Conservation (phyloP, 495 filamentous ascomycete species). For the Tuber magnatum region DNA sequence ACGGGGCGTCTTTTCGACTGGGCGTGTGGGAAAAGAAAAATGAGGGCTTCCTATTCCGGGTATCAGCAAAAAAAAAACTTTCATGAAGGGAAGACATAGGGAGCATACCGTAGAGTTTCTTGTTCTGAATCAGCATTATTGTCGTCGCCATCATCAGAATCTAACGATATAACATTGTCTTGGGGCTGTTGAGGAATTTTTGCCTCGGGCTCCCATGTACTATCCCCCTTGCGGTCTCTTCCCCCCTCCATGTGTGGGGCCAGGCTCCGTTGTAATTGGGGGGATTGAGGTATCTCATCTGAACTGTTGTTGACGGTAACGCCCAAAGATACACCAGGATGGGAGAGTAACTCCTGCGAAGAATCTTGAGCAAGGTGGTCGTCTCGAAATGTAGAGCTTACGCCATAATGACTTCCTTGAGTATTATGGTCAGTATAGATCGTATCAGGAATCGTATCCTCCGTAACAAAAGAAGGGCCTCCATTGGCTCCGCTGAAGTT, state of each 20-base stretch:
- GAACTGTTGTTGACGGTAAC: background rate
- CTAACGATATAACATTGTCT: constrained; percentile 22
- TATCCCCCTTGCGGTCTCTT: background rate
- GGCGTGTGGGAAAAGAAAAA: background rate
- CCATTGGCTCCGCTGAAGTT: constrained; percentile 34
- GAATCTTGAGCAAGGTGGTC: background rate
- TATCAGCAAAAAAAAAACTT: background rate
- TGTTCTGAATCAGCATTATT: background rate
- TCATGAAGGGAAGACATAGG: background rate
- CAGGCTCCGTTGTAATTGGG: background rate
- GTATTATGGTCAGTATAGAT: constrained; percentile 1
- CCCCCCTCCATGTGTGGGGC: background rate
- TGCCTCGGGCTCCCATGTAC: constrained; percentile 1
- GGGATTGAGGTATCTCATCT: background rate
- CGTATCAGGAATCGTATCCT: constrained; percentile 20
- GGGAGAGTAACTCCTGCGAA: background rate
- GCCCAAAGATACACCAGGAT: background rate
- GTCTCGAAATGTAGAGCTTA: background rate
- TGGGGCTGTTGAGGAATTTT: constrained; percentile 7
- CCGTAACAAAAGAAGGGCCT: constrained; percentile 39
- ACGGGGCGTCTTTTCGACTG: constrained; percentile 4
- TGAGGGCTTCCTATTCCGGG: background rate
- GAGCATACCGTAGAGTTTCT: constrained; percentile 4
- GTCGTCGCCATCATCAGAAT: constrained; percentile 19
- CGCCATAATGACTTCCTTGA: background rate